These are phyloP conservation scores for Nitzschia sp. DNA, from an alignment of 108 stramenopile genomes.

Conservation along the genomic window DNA sequence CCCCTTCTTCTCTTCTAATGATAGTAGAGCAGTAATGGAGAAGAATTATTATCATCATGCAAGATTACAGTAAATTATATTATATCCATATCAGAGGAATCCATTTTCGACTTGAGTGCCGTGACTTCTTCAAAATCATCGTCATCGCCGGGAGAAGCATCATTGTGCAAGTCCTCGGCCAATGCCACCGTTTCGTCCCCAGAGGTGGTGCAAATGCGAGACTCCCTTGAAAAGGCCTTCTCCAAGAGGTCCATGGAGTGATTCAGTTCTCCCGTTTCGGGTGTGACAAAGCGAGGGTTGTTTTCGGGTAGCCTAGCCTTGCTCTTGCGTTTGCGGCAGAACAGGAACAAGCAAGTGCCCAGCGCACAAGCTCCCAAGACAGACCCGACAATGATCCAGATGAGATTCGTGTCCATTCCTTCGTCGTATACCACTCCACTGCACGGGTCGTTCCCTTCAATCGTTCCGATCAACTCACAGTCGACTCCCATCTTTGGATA, in stretches of 20 bases:
- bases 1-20: no score
- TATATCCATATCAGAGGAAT: slow-evolving; percentile 14
- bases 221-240: slow-evolving; percentile 32
- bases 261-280: slow-evolving; percentile 26
- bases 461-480: slow-evolving; percentile 47
- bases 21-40: no score
- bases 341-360: neutral
- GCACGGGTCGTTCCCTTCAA: slow-evolving; percentile 38
- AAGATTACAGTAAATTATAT: no score
- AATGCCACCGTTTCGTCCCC: slow-evolving; percentile 12
- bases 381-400: slow-evolving; percentile 38
- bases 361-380: slow-evolving; percentile 6
- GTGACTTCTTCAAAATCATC: slow-evolving; percentile 35
- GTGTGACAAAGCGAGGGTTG: slow-evolving; percentile 28
- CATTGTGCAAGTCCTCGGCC: slow-evolving; percentile 13
- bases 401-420: neutral
- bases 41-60: no score
- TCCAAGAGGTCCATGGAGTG: slow-evolving; percentile 44
- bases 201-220: neutral
- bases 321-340: slow-evolving; percentile 1
- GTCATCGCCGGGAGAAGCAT: slow-evolving; percentile 17
- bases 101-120: slow-evolving; percentile 21
- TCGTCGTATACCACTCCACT: slow-evolving; percentile 30
- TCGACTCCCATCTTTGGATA: slow-evolving; percentile 45
- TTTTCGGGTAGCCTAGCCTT: slow-evolving; percentile 24